A percentile compares a stretch with the other conserved stretches of the same genome.
phyloP scores from a whole-genome alignment of 768 basidiomycete species.

The Collybia mongolica region DNA sequence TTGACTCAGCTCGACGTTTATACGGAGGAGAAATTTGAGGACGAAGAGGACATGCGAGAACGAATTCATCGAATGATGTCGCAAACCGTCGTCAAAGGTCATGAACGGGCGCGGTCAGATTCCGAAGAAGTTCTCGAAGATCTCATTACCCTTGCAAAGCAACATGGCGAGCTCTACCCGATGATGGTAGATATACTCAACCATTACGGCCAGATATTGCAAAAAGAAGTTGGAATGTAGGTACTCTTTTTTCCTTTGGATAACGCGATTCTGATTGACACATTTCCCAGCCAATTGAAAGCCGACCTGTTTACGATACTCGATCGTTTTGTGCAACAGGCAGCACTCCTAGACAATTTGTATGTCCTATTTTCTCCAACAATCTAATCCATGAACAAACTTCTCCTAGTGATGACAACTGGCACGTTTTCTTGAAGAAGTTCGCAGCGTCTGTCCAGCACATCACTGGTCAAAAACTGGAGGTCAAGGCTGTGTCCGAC shows the following conservation, averaged over 20 bases:
- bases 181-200: conserved; percentile 60
- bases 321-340: conserved; percentile 65
- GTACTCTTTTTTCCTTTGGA: conserved; percentile 22
- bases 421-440: conserved; percentile 59
- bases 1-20: conserved; percentile 81
- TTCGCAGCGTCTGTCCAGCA: conserved; percentile 62
- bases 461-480: conserved; percentile 63
- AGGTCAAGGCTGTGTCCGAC: conserved; percentile 44
- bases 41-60: conserved; percentile 82
- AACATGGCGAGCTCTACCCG: conserved; percentile 63
- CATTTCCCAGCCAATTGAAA: conserved; percentile 54
- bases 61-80: conserved; percentile 39
- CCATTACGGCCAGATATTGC: conserved; percentile 54
- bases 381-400: no score
- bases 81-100: conserved; percentile 19
- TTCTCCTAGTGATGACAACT: conserved; percentile 57
- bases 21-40: conserved; percentile 86
- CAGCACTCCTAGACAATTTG: conserved; percentile 61
- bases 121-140: conserved; percentile 58
- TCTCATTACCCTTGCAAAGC: conserved; percentile 55
- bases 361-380: conserved; percentile 27
- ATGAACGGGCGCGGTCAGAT: conserved; percentile 41
- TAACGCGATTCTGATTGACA: neutral
- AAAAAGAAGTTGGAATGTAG: conserved; percentile 60
- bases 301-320: conserved; percentile 55